Conservation (phyloP, 148 eudicot species). For the Diospyros kaki region DNA sequence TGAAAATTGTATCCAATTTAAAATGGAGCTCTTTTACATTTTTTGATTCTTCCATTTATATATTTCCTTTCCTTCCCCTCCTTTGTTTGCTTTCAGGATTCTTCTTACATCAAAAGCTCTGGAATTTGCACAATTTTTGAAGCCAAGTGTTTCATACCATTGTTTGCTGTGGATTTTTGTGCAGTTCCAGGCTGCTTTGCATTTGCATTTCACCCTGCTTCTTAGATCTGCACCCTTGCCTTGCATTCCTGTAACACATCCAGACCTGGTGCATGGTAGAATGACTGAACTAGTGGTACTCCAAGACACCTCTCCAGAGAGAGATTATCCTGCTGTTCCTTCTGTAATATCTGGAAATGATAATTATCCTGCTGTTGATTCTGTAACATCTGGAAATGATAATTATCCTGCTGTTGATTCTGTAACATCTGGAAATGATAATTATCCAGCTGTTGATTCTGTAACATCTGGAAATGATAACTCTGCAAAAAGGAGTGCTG, state of each 20-base stretch:
- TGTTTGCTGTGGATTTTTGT: conserved; percentile 47
- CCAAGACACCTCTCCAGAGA: conserved; percentile 11
- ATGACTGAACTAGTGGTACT: conserved; percentile 17
- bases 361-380: not conserved
- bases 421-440: conserved; percentile 18
- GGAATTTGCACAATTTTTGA: conserved; percentile 55
- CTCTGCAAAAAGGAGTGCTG: not conserved
- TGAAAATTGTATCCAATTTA: not conserved
- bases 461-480: conserved; percentile 16
- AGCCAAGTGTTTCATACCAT: conserved; percentile 38
- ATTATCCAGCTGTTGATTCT: not conserved
- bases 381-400: too few species aligned
- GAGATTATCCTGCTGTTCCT: not conserved
- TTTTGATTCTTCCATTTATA: not conserved
- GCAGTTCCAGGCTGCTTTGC: conserved; percentile 60
- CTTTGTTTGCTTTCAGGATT: conserved; percentile 38
- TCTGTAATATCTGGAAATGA: too few species aligned
- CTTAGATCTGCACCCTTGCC: conserved; percentile 40
- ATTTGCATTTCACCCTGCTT: conserved; percentile 37
- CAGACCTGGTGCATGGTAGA: conserved; percentile 11
- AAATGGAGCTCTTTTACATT: not conserved
- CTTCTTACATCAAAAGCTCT: conserved; percentile 10
- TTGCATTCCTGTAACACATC: conserved; percentile 12
- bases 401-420: conserved; percentile 2
- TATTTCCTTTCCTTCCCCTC: not conserved